phyloP scores from a whole-genome alignment of 2,329 filamentous ascomycete species.

The Sphaerostilbella broomeana region DNA sequence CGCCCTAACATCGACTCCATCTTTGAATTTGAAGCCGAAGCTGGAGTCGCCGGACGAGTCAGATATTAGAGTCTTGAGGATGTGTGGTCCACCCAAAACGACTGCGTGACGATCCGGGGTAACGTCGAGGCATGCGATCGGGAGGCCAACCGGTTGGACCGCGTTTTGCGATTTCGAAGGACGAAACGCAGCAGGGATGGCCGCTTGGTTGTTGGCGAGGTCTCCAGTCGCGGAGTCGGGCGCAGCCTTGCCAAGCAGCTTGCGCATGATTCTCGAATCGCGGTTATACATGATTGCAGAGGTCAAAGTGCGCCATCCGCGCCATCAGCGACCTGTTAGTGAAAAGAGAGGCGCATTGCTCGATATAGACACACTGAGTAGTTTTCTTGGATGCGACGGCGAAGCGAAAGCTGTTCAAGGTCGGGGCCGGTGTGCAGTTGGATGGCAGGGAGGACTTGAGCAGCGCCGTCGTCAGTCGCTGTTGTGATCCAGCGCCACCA shows the following conservation, averaged over 20 bases:
- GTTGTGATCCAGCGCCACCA: not conserved
- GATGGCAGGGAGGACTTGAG: too few relatives aligned
- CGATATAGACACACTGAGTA: not conserved
- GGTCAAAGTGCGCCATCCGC: slow-evolving; percentile 23
- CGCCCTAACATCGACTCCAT: slow-evolving; percentile 52
- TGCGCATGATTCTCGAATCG: slow-evolving; percentile 53
- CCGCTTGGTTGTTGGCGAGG: slow-evolving; percentile 38
- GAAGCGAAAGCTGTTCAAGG: not conserved
- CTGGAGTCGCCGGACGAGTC: slow-evolving; percentile 34
- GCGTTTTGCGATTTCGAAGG: slow-evolving; percentile 51
- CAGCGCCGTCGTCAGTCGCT: too few relatives aligned
- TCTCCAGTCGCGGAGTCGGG: slow-evolving; percentile 41
- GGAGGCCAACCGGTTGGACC: slow-evolving; percentile 43
- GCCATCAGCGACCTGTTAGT: slow-evolving; percentile 25
- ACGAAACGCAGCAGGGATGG: slow-evolving; percentile 37
- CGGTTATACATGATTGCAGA: slow-evolving; percentile 42
- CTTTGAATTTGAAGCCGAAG: slow-evolving; percentile 39
- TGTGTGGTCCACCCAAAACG: slow-evolving; percentile 51
- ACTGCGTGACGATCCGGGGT: slow-evolving; percentile 50
- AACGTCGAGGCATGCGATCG: slow-evolving; percentile 52
- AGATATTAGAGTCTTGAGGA: slow-evolving; percentile 54
- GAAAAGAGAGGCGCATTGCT: slow-evolving; percentile 9
- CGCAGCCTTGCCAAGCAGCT: slow-evolving; percentile 50
- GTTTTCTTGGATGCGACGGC: not conserved
- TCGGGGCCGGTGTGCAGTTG: too few relatives aligned